Evolutionary conservation across 345 rosid species (phyloP).

Genomic region (Capsella bursapastoris): DNA sequence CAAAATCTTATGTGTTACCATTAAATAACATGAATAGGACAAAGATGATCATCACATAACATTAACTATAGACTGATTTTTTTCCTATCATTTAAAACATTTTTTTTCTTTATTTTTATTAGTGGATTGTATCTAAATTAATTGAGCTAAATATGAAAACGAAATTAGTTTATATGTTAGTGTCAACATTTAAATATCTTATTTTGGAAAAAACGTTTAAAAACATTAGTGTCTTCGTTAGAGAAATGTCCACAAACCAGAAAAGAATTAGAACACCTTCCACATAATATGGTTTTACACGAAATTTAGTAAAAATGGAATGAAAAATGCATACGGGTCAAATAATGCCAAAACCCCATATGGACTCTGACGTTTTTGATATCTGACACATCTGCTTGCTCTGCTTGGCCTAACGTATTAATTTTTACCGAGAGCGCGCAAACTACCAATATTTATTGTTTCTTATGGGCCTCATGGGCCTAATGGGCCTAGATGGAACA

Average conservation of each 20-base stretch:
- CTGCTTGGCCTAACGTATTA: background rate
- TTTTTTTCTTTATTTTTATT: too few species aligned
- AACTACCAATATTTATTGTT: background rate
- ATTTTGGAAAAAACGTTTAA: slow-evolving; percentile 7
- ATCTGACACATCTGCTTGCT: background rate
- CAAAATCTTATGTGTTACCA: background rate
- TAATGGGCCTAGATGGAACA: slow-evolving; percentile 1
- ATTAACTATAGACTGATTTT: background rate
- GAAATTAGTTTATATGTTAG: background rate
- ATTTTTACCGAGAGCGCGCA: background rate
- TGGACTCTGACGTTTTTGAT: background rate
- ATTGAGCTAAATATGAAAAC: too few species aligned
- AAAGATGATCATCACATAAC: background rate
- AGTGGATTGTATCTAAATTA: too few species aligned
- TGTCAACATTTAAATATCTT: background rate
- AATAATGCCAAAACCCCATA: background rate
- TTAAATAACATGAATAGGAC: background rate
- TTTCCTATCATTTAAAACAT: too few species aligned
- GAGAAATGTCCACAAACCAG: too few species aligned
- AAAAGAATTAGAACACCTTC: too few species aligned
- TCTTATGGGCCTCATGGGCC: background rate
- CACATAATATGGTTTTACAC: background rate
- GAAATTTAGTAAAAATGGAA: background rate
- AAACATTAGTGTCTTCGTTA: background rate
- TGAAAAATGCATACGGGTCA: slow-evolving; percentile 24